These are phyloP conservation scores for Hebeloma cylindrosporum DNA, from an alignment of 768 basidiomycete species.

Conservation along the genomic window DNA sequence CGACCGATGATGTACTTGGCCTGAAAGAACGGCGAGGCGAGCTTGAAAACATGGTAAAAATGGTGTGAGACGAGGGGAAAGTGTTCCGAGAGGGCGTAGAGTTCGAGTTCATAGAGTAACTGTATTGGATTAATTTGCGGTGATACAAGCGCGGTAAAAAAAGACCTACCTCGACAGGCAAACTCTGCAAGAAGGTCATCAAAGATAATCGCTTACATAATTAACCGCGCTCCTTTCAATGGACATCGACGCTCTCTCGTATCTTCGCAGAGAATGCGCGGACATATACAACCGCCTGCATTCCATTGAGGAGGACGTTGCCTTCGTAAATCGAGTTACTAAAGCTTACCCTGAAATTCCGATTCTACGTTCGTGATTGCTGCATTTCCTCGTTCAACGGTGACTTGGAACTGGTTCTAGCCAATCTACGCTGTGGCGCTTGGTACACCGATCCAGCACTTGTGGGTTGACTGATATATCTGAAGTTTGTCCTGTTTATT, in stretches of 20 bases:
- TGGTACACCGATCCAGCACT: slow-evolving; percentile 85
- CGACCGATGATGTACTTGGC: slow-evolving; percentile 63
- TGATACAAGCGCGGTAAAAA: not conserved
- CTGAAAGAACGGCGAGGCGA: slow-evolving; percentile 55
- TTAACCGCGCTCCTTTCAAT: not conserved
- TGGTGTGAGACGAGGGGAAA: slow-evolving; percentile 60
- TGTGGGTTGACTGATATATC: slow-evolving; percentile 34
- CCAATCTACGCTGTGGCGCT: slow-evolving; percentile 90
- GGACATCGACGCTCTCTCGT: slow-evolving; percentile 36
- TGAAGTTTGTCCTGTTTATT: slow-evolving; percentile 5
- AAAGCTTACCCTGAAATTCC: slow-evolving; percentile 45
- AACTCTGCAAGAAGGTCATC: slow-evolving; percentile 22
- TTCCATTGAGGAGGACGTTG: slow-evolving; percentile 77
- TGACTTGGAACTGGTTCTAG: slow-evolving; percentile 36
- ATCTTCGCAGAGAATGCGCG: slow-evolving; percentile 65
- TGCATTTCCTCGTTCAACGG: slow-evolving; percentile 7
- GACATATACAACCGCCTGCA: slow-evolving; percentile 88
- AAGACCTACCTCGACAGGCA: slow-evolving; percentile 44
- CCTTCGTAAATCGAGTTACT: slow-evolving; percentile 62
- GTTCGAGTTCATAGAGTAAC: slow-evolving; percentile 80
- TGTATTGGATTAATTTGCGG: slow-evolving; percentile 29
- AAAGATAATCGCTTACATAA: too few relatives aligned
- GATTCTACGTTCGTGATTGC: slow-evolving; percentile 46
- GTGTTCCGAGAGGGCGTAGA: slow-evolving; percentile 60
- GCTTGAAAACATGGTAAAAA: slow-evolving; percentile 53